Conservation (phyloP, 2,329 filamentous ascomycete genomes). For the Pestalotiopsis sp. region DNA sequence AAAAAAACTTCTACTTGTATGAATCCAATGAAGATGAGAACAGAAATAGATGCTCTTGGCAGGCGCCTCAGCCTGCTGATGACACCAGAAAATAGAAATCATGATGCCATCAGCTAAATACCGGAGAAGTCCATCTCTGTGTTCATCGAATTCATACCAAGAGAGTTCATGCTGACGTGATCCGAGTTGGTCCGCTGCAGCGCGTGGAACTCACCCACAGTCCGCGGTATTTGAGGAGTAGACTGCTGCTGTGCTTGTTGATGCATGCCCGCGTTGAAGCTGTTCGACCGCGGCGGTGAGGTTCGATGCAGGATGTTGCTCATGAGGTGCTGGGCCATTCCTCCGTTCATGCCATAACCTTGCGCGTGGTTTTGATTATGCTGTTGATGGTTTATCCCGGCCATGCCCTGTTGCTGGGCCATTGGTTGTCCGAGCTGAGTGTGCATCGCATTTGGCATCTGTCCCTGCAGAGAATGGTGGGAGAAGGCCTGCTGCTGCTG, state of each 20-base stretch:
- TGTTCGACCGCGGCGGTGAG: slow-evolving; percentile 40
- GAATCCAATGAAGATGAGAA: not conserved
- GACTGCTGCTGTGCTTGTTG: slow-evolving; percentile 29
- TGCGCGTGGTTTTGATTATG: slow-evolving; percentile 30
- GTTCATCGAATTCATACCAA: slow-evolving; percentile 39
- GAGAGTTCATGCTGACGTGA: slow-evolving; percentile 34
- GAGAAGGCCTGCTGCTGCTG: slow-evolving; percentile 19
- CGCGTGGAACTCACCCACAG: slow-evolving; percentile 53
- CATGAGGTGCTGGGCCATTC: slow-evolving; percentile 29
- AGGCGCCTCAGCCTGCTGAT: too few species aligned
- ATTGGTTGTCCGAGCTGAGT: slow-evolving; percentile 30
- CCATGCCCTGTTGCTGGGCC: slow-evolving; percentile 34
- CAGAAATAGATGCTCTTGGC: not conserved
- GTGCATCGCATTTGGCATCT: slow-evolving; percentile 36
- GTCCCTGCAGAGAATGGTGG: slow-evolving; percentile 34
- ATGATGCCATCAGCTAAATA: slow-evolving; percentile 22
- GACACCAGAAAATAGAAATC: not conserved
- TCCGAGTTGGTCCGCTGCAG: slow-evolving; percentile 49
- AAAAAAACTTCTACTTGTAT: not conserved
- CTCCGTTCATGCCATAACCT: slow-evolving; percentile 21
- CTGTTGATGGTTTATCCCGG: slow-evolving; percentile 33
- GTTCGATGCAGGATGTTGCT: slow-evolving; percentile 37
- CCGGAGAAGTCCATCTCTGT: slow-evolving; percentile 44
- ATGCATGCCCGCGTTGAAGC: slow-evolving; percentile 37
- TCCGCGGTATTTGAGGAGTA: slow-evolving; percentile 38